phyloP scores from a whole-genome alignment of 441 rosid species.

The Lepidium campestre region DNA sequence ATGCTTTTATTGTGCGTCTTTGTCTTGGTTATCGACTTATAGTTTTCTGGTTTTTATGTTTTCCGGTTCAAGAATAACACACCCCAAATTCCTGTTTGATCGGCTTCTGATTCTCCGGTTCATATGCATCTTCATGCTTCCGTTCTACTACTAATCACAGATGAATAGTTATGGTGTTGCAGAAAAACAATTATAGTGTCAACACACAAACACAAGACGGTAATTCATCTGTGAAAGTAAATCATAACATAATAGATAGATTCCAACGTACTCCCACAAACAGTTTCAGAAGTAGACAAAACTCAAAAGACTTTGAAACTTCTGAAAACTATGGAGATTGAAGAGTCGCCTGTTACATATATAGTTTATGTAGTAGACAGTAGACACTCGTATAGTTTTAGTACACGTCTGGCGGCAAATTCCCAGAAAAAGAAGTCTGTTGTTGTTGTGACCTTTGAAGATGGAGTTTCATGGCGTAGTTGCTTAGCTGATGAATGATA shows the following conservation, averaged over 20 bases:
- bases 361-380: background rate
- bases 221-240: background rate
- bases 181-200: background rate
- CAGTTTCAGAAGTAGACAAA: background rate
- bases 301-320: background rate
- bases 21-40: background rate
- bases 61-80: background rate
- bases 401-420: constrained; percentile 23
- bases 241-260: background rate
- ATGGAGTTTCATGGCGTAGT: constrained; percentile 43
- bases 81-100: too few relatives aligned
- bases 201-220: background rate
- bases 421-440: constrained; percentile 28
- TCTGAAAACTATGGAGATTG: background rate
- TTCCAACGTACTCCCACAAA: background rate
- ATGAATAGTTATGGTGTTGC: background rate
- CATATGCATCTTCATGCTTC: too few relatives aligned
- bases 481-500: constrained; percentile 34
- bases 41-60: background rate
- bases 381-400: background rate
- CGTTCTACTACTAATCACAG: background rate
- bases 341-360: background rate
- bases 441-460: constrained; percentile 39
- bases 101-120: too few relatives aligned
- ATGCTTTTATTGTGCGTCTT: background rate